Evolutionary conservation across 2,329 filamentous ascomycete species (phyloP).

Genomic region (Penicillium vulpinum): DNA sequence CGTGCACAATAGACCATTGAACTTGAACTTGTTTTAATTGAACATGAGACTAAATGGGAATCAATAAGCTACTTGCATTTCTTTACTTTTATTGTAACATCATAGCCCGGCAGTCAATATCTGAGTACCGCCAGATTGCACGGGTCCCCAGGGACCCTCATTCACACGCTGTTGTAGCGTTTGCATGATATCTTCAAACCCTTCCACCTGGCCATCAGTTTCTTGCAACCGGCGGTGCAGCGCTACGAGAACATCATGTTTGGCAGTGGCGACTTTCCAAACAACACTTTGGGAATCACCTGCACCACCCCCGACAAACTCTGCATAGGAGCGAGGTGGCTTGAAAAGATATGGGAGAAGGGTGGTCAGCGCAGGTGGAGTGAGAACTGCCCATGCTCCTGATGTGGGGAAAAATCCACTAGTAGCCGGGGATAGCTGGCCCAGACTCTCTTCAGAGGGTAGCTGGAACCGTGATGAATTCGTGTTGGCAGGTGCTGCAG

Average conservation of each 20-base stretch:
- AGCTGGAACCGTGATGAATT: conserved; percentile 34
- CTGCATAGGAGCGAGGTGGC: conserved; percentile 57
- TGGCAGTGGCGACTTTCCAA: conserved; percentile 58
- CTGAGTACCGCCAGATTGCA: conserved; percentile 30
- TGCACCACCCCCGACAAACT: conserved; percentile 57
- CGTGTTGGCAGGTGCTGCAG: conserved; percentile 30
- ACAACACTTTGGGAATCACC: conserved; percentile 59
- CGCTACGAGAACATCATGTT: conserved; percentile 57
- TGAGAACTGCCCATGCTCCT: conserved; percentile 54
- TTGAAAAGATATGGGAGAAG: conserved; percentile 59
- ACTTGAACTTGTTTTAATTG: not conserved
- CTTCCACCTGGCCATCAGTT: conserved; percentile 30
- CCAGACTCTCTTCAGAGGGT: conserved; percentile 43
- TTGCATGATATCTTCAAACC: conserved; percentile 43
- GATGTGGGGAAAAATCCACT: conserved; percentile 42
- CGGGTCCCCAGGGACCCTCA: conserved; percentile 45
- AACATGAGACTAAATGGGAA: not conserved
- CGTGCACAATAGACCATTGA: not conserved
- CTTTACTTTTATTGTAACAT: not conserved
- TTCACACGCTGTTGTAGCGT: conserved; percentile 43
- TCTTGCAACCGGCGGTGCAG: conserved; percentile 49
- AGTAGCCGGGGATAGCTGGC: conserved; percentile 37
- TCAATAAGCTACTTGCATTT: not conserved
- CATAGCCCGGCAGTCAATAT: conserved; percentile 41
- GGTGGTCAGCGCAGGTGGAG: conserved; percentile 51